Base-by-base conservation (phyloP, 441 rosid genomes). In the Kokia cookei region DNA sequence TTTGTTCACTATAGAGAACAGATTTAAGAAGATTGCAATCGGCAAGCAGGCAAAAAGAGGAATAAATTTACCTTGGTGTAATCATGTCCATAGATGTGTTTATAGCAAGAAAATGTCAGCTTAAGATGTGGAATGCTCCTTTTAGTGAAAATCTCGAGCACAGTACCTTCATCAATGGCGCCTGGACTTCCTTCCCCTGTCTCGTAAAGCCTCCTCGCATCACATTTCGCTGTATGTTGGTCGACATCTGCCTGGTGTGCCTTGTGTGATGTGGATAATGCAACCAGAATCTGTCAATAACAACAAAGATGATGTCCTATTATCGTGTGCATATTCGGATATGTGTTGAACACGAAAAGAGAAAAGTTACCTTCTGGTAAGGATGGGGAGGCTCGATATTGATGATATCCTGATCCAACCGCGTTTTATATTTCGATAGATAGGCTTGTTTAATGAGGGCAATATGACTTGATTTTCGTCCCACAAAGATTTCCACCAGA, bases 131-230 rank as follows among this genome's bases (percentile, higher is more conserved):
- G 84, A 69, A 90, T 81, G 81, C 90, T 88, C 69, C 91, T 79
- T 82, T 90, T 90, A 67, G 87, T 84, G 35, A 90, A 71, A 76
- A 87, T 89, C 83, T 89, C 93, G 47, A 90, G 83, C 77, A 87
- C 82, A 67, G 85, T 78, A 32, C 81, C 84, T 71, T 86, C 91
- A 73, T 82, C 86, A 62, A 80, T 71, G 45, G 80, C 78, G 58
- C 85, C 84, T 4, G 89, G 65, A 13, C 85, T 71, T 74, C 91
- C 89, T 60, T 86, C 84, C 78, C 91, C 86, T 64, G 89, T 84
- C 70, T 84, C 86, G 47, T 73, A 80, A 15, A 90, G 80, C 77
- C 93, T 84, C 75, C 69, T 85, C 1, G 91, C 91, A 73, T 90
- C 95, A 47, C 91, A 87, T 75, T 86, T 82, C 19, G 88, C 89